These are phyloP conservation scores for Amanita pallidorosea DNA, from an alignment of 768 basidiomycete genomes.

Conservation along the genomic window DNA sequence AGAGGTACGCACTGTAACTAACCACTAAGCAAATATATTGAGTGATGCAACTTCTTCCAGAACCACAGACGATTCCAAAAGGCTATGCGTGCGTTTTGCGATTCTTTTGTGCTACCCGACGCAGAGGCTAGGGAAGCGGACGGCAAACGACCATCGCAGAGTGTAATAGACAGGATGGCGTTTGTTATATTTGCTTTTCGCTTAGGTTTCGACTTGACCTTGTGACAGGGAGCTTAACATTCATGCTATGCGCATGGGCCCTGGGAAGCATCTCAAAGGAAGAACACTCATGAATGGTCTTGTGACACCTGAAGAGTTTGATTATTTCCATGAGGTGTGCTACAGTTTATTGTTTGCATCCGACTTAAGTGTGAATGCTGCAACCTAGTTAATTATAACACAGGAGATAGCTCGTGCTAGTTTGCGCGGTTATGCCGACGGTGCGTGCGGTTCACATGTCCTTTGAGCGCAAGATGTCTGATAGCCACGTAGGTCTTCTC, in stretches of 20 bases:
- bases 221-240: slow-evolving; percentile 47
- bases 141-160: slow-evolving; percentile 74
- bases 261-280: slow-evolving; percentile 86
- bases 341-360: neutral
- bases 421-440: slow-evolving; percentile 78
- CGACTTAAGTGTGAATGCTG: neutral
- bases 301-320: slow-evolving; percentile 79
- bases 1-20: slow-evolving; percentile 30
- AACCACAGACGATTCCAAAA: slow-evolving; percentile 46
- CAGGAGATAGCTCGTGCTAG: slow-evolving; percentile 68
- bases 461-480: slow-evolving; percentile 3
- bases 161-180: slow-evolving; percentile 81
- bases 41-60: slow-evolving; percentile 16
- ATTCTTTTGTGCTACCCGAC: slow-evolving; percentile 49
- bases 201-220: slow-evolving; percentile 44
- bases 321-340: slow-evolving; percentile 78
- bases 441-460: slow-evolving; percentile 20
- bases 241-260: slow-evolving; percentile 90
- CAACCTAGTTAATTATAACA: slow-evolving; percentile 58
- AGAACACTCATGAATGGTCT: slow-evolving; percentile 70
- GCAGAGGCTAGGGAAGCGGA: slow-evolving; percentile 69
- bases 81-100: slow-evolving; percentile 53
- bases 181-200: slow-evolving; percentile 30
- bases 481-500: slow-evolving; percentile 37
- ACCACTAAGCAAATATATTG: neutral